phyloP scores from a whole-genome alignment of 2,329 filamentous ascomycete species.

The Sporothrix phasma region DNA sequence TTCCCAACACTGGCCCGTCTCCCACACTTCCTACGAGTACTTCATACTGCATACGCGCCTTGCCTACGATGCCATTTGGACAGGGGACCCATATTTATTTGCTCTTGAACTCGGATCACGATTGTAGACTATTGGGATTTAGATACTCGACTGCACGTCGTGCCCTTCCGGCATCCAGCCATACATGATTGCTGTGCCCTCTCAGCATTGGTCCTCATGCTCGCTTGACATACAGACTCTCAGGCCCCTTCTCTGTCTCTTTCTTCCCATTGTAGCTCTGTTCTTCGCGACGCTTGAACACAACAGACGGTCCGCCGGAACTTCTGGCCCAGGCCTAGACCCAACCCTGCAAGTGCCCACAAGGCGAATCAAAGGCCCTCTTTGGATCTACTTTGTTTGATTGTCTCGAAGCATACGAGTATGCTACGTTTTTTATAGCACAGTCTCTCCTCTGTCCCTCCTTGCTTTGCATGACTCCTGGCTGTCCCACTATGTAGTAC shows the following conservation, averaged over 20 bases:
- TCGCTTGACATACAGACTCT: too few relatives aligned
- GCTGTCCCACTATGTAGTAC: constrained; percentile 4
- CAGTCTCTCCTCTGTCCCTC: not conserved
- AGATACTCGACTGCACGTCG: too few relatives aligned
- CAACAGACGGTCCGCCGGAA: not conserved
- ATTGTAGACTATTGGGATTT: not conserved
- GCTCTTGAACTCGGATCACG: not conserved
- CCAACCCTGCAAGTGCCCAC: constrained; percentile 1
- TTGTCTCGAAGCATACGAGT: not conserved
- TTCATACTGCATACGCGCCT: constrained; percentile 4
- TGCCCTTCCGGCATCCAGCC: too few relatives aligned
- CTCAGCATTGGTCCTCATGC: too few relatives aligned
- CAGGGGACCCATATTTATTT: constrained; percentile 1
- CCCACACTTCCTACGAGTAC: too few relatives aligned
- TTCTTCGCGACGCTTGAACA: too few relatives aligned
- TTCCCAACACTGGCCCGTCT: too few relatives aligned
- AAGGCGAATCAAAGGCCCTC: not conserved
- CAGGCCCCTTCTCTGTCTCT: too few relatives aligned
- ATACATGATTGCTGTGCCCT: too few relatives aligned
- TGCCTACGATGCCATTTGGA: not conserved
- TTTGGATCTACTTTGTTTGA: not conserved
- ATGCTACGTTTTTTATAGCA: too few relatives aligned
- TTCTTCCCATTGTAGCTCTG: too few relatives aligned
- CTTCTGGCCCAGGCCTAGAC: not conserved
- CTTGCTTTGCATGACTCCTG: constrained; percentile 13